phyloP scores from a whole-genome alignment of 2,329 filamentous ascomycete species.

The Arthrobotrys musiformis region DNA sequence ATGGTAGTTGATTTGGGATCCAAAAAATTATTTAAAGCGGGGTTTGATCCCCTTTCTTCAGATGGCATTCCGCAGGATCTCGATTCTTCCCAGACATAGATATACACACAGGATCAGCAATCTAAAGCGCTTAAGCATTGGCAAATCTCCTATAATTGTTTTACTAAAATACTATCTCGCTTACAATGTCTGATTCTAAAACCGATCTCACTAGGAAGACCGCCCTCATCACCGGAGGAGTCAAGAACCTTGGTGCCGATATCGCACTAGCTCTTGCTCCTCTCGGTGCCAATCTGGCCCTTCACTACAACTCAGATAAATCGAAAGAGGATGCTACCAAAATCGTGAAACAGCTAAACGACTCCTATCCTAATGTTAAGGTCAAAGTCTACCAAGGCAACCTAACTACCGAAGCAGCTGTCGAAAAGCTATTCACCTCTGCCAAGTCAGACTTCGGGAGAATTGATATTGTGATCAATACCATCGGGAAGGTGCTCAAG shows the following conservation, averaged over 20 bases:
- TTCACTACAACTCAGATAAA: background rate
- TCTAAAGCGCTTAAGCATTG: too few species aligned
- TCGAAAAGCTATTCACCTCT: background rate
- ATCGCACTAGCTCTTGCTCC: background rate
- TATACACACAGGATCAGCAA: background rate
- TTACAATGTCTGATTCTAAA: background rate
- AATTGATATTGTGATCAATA: conserved; percentile 3
- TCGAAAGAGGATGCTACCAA: background rate
- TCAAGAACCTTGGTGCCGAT: background rate
- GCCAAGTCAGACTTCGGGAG: background rate
- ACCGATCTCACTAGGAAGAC: background rate
- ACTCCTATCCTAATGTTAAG: background rate
- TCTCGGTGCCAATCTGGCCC: background rate
- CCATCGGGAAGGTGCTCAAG: background rate
- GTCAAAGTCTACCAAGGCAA: background rate
- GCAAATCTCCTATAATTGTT: background rate
- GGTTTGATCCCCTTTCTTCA: background rate
- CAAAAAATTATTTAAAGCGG: background rate
- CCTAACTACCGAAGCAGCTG: background rate
- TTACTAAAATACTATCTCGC: background rate
- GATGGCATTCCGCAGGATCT: background rate
- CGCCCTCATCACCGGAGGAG: background rate
- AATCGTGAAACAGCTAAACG: background rate
- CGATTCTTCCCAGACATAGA: background rate
- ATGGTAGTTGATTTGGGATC: background rate